Conservation (phyloP, 2,329 filamentous ascomycete genomes). For the Neopestalotiopsis sp. region DNA sequence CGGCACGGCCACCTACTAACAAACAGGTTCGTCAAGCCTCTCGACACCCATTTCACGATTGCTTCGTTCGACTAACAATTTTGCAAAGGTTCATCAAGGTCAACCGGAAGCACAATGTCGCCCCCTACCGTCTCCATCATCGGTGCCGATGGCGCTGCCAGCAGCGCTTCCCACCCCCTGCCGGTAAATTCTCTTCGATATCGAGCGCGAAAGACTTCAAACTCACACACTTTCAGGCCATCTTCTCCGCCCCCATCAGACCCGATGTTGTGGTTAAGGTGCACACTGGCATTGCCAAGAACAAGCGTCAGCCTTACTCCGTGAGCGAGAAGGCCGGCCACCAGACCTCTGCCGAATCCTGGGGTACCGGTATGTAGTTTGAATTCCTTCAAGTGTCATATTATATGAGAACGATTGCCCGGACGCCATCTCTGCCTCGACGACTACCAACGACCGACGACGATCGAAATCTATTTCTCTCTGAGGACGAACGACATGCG, state of each 20-base stretch:
- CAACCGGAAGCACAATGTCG: neutral
- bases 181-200: no score
- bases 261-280: conserved; percentile 99
- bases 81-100: no score
- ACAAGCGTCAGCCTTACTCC: conserved; percentile 99
- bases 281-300: conserved; percentile 99
- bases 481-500: no score
- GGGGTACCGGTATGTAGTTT: conserved; percentile 88
- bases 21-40: no score
- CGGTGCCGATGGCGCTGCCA: conserved; percentile 92
- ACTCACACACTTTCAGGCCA: conserved; percentile 64
- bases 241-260: conserved; percentile 97
- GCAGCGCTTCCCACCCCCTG: conserved; percentile 87
- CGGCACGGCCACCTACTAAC: no score
- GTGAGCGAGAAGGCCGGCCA: conserved; percentile 99
- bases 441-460: no score
- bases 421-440: no score
- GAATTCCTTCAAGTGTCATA: neutral
- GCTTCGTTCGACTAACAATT: no score
- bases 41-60: no score
- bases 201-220: neutral
- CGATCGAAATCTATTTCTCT: no score
- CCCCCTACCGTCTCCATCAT: conserved; percentile 93
- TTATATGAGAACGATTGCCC: no score
- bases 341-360: conserved; percentile 99